Percentiles rank a stretch among this genome's conserved stretches.
These are phyloP conservation scores for Bimuria novae-zelandiae DNA, from an alignment of 2,329 filamentous ascomycete species.

Conservation along the genomic window DNA sequence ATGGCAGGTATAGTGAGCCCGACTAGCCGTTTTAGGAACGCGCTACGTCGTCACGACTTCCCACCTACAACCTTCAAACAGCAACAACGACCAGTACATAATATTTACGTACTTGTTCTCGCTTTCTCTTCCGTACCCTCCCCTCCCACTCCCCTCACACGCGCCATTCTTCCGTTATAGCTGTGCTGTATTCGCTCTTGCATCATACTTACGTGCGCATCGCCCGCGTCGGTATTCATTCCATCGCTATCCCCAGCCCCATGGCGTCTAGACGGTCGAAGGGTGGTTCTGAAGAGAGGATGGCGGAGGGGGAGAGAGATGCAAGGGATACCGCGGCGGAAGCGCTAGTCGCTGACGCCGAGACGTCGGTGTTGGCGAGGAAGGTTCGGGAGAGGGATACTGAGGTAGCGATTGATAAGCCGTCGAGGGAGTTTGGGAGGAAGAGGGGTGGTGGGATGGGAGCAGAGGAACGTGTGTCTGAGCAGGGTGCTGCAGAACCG, in stretches of 20 bases:
- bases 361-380: background rate
- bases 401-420: background rate
- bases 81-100: background rate
- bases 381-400: background rate
- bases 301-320: too few relatives aligned
- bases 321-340: background rate
- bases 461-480: too few relatives aligned
- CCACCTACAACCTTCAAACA: background rate
- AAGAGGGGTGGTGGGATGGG: background rate
- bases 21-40: background rate
- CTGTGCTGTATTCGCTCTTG: too few relatives aligned
- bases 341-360: background rate
- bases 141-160: too few relatives aligned
- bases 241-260: background rate
- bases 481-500: background rate
- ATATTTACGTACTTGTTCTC: too few relatives aligned
- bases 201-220: too few relatives aligned
- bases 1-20: background rate
- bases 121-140: too few relatives aligned
- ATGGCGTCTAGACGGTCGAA: too few relatives aligned
- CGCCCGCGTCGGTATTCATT: too few relatives aligned
- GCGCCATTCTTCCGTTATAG: too few relatives aligned
- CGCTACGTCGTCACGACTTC: constrained; percentile 1
- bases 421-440: background rate
- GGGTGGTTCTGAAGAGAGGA: too few relatives aligned